phyloP scores from a whole-genome alignment of 108 stramenopile species.

The Nitzschia sp. region DNA sequence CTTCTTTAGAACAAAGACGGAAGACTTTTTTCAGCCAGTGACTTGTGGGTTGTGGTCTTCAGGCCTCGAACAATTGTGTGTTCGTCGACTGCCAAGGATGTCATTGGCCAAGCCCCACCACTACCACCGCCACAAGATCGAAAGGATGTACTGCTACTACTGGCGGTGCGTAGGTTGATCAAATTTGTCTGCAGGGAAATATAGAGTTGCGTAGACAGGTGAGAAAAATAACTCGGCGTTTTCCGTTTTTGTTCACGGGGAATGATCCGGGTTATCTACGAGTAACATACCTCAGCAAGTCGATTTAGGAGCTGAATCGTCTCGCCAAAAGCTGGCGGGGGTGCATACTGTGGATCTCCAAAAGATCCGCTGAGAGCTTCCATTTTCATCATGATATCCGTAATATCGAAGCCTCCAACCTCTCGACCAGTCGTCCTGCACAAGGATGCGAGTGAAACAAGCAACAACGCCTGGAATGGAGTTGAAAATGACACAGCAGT shows the following conservation, averaged over 20 bases:
- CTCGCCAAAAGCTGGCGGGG: conserved; percentile 60
- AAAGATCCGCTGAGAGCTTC: conserved; percentile 61
- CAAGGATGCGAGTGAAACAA: conserved; percentile 70
- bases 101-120: conserved; percentile 66
- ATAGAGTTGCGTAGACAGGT: background rate
- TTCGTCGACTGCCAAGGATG: conserved; percentile 53
- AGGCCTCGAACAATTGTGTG: conserved; percentile 55
- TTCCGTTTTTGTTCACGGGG: no score
- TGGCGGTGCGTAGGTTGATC: conserved; percentile 43
- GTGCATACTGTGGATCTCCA: conserved; percentile 63
- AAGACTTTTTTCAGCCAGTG: conserved; percentile 17
- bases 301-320: conserved; percentile 46
- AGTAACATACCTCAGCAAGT: conserved; percentile 56
- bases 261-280: background rate
- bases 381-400: conserved; percentile 79
- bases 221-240: background rate
- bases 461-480: conserved; percentile 67
- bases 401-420: conserved; percentile 57
- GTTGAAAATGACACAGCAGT: conserved; percentile 56
- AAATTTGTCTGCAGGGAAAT: conserved; percentile 40
- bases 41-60: conserved; percentile 39
- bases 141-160: conserved; percentile 34
- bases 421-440: conserved; percentile 52
- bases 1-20: conserved; percentile 7
- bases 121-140: conserved; percentile 44